Evolutionary conservation across 495 filamentous ascomycete species (phyloP).

Genomic region (Trichoderma gamsii): DNA sequence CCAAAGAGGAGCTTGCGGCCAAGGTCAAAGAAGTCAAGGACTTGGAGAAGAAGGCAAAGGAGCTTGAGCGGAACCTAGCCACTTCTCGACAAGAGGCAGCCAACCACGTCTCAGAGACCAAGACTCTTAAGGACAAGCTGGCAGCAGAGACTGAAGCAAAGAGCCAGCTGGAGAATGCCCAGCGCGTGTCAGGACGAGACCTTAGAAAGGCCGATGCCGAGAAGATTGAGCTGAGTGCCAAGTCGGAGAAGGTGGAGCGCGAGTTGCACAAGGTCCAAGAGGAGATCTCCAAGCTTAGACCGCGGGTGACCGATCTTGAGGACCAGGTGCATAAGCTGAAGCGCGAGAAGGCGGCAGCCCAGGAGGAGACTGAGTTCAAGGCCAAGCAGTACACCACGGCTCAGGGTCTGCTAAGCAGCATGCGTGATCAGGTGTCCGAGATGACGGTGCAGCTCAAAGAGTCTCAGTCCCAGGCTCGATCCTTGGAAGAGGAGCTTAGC

Average conservation of each 20-base stretch:
- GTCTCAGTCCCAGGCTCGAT: conserved; percentile 71
- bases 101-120: conserved; percentile 72
- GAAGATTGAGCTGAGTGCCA: conserved; percentile 67
- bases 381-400: conserved; percentile 77
- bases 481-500: conserved; percentile 85
- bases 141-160: conserved; percentile 66
- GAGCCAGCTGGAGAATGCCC: conserved; percentile 68
- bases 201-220: conserved; percentile 68
- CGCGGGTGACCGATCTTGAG: conserved; percentile 63
- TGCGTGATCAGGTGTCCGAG: conserved; percentile 87
- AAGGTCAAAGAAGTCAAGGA: conserved; percentile 63
- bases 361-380: conserved; percentile 79
- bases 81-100: conserved; percentile 59
- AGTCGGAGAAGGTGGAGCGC: conserved; percentile 56
- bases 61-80: conserved; percentile 66
- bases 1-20: conserved; percentile 64
- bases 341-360: conserved; percentile 57
- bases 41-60: conserved; percentile 73
- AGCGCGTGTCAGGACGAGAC: conserved; percentile 63
- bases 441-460: conserved; percentile 92
- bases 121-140: conserved; percentile 66
- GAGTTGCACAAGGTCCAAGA: conserved; percentile 67
- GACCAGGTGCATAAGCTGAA: conserved; percentile 58
- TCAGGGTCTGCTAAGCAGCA: conserved; percentile 77
- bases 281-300: conserved; percentile 57